A percentile compares a stretch with the other conserved stretches of the same genome.
Conservation (phyloP, 306 rosid genomes). For the Mimosa bimucronata region DNA sequence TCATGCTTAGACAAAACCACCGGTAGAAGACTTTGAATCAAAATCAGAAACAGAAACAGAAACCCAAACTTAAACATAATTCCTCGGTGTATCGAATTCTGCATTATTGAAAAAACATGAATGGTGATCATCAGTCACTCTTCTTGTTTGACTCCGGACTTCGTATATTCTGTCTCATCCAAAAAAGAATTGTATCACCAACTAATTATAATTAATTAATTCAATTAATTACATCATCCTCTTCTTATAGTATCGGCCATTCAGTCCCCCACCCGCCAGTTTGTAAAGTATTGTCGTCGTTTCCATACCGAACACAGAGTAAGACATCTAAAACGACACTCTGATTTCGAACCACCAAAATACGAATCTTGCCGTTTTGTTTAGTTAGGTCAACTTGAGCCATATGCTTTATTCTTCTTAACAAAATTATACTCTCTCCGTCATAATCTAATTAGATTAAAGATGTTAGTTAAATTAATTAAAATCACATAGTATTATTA, state of each 20-base stretch:
- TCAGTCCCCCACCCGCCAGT: not conserved
- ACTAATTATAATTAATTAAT: not conserved
- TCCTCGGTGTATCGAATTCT: conserved; percentile 12
- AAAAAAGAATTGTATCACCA: not conserved
- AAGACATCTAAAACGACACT: not conserved
- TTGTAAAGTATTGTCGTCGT: not conserved
- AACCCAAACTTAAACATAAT: conserved; percentile 51
- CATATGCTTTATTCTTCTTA: not conserved
- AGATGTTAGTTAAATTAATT: no score
- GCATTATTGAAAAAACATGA: not conserved
- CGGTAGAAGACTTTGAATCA: conserved; percentile 47
- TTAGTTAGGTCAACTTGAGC: not conserved
- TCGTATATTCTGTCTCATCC: not conserved
- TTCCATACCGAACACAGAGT: not conserved
- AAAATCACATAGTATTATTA: no score
- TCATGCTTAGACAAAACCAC: conserved; percentile 48
- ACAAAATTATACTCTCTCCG: no score
- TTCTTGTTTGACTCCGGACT: not conserved
- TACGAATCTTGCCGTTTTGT: not conserved
- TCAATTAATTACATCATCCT: no score
- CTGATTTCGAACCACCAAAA: not conserved
- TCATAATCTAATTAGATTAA: no score
- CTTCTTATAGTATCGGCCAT: not conserved
- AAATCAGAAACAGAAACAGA: conserved; percentile 47
- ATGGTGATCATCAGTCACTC: not conserved